These are phyloP conservation scores for Chlamydomonas reinhardtii DNA, from an alignment of 163 green algal species.

Conservation along the genomic window DNA sequence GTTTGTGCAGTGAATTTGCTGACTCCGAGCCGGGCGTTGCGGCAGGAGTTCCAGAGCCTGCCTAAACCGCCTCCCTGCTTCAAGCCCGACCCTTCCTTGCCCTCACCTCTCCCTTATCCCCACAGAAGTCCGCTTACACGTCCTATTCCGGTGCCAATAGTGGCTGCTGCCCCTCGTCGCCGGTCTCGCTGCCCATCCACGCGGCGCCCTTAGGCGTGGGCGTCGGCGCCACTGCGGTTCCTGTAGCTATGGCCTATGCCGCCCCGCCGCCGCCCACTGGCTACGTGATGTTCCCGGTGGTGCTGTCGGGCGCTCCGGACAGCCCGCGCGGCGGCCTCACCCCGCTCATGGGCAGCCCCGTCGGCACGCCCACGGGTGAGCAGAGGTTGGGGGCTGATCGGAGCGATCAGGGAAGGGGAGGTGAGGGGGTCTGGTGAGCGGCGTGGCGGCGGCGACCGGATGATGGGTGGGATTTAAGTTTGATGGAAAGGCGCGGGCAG, in stretches of 20 bases:
- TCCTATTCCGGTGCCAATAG: not conserved
- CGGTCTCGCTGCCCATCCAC: constrained; percentile 21
- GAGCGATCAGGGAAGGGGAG: too few species aligned
- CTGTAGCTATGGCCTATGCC: constrained; percentile 35
- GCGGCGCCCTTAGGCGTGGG: not conserved
- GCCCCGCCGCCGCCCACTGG: not conserved
- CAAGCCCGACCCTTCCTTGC: not conserved
- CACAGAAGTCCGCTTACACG: not conserved
- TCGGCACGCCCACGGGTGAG: constrained; percentile 56
- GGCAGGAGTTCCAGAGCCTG: not conserved
- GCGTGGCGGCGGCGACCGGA: too few species aligned
- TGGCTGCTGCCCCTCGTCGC: too few species aligned
- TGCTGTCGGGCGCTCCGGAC: constrained; percentile 33
- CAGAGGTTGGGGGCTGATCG: not conserved
- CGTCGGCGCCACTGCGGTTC: not conserved
- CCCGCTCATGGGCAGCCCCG: constrained; percentile 55
- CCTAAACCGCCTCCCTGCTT: not conserved
- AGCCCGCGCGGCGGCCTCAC: constrained; percentile 33
- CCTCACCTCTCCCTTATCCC: not conserved
- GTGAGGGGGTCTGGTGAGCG: not conserved
- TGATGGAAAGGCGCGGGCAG: too few species aligned
- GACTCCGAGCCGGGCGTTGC: too few species aligned
- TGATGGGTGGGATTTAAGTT: too few species aligned
- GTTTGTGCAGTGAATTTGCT: too few species aligned
- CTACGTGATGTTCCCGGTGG: constrained; percentile 50